phyloP scores from a whole-genome alignment of 768 basidiomycete species.

The Amanita fuliginea region DNA sequence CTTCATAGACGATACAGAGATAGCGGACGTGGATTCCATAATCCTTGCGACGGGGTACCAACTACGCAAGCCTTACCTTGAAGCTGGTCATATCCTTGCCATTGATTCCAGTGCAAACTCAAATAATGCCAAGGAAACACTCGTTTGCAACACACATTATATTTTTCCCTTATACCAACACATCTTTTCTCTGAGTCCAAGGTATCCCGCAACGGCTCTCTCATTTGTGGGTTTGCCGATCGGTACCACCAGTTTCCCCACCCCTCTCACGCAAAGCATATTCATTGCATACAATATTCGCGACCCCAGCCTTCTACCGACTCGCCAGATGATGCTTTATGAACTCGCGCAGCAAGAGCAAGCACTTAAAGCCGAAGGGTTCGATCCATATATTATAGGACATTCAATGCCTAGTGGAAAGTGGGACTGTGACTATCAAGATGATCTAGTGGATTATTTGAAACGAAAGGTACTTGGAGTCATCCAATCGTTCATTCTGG shows the following conservation, averaged over 20 bases:
- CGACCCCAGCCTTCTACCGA: conserved; percentile 27
- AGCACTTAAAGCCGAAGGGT: conserved; percentile 25
- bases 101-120: conserved; percentile 17
- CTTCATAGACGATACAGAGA: conserved; percentile 33
- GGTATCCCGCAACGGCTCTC: conserved; percentile 34
- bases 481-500: conserved; percentile 29
- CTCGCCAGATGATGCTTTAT: conserved; percentile 25
- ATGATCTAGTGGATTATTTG: conserved; percentile 23
- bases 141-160: conserved; percentile 35
- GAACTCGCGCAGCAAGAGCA: conserved; percentile 32
- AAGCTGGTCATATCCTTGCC: conserved; percentile 18
- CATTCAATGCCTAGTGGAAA: conserved; percentile 27
- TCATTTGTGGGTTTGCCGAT: conserved; percentile 17
- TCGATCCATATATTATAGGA: conserved; percentile 38
- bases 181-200: conserved; percentile 38
- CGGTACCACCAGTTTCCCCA: conserved; percentile 34
- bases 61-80: conserved; percentile 29
- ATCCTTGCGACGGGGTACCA: conserved; percentile 46
- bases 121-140: conserved; percentile 14
- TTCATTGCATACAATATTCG: conserved; percentile 34
- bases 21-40: conserved; percentile 11
- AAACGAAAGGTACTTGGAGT: conserved; percentile 15
- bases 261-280: conserved; percentile 19
- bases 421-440: conserved; percentile 29
- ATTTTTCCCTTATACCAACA: conserved; percentile 11